A percentile compares a stretch with the other conserved stretches of the same genome.
Conservation (phyloP, 768 basidiomycete genomes). For the Psilocybe cubensis region DNA sequence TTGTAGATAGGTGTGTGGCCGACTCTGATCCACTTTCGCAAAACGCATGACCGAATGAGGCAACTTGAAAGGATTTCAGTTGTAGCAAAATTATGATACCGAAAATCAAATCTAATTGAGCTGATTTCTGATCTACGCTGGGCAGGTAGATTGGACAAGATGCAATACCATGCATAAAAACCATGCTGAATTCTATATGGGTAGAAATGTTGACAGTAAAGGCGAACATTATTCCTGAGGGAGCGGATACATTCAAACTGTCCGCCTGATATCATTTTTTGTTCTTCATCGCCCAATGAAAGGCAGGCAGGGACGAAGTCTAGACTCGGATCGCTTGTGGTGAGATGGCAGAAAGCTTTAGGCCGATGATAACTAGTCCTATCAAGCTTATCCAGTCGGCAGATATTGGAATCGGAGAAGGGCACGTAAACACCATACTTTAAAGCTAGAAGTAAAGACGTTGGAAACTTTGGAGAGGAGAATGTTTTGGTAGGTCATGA, state of each 20-base stretch:
- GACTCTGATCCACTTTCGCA: neutral
- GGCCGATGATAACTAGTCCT: neutral
- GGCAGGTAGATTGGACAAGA: neutral
- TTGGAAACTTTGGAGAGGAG: neutral
- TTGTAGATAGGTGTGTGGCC: neutral
- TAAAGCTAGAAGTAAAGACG: neutral
- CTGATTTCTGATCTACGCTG: neutral
- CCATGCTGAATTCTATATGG: no score
- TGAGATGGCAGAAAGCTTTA: neutral
- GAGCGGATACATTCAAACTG: neutral
- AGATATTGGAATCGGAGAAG: neutral
- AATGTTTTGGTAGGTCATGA: neutral
- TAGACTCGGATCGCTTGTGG: neutral
- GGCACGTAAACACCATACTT: neutral
- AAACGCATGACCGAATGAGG: neutral
- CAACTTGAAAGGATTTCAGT: neutral
- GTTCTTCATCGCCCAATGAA: neutral
- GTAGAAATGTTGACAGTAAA: neutral
- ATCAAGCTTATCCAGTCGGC: neutral
- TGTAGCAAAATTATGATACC: neutral
- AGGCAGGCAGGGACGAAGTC: neutral
- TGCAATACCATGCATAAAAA: no score
- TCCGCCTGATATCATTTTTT: neutral
- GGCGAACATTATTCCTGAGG: neutral
- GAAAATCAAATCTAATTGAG: neutral